A percentile compares a stretch with the other conserved stretches of the same genome.
These are phyloP conservation scores for Pezicula neosporulosa DNA, from an alignment of 2,329 filamentous ascomycete genomes.

Conservation along the genomic window DNA sequence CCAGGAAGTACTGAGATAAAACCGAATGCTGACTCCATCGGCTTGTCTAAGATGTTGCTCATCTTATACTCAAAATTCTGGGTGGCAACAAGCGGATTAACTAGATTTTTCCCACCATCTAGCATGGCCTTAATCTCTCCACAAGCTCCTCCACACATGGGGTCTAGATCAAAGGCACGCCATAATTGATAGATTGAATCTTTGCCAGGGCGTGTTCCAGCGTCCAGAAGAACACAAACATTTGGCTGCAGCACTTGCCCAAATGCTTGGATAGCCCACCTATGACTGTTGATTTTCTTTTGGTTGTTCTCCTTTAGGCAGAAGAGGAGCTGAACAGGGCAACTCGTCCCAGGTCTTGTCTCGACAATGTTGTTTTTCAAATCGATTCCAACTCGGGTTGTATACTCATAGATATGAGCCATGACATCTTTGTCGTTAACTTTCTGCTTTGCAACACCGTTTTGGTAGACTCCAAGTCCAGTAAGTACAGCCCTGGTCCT, in stretches of 20 bases:
- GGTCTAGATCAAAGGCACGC: slow-evolving; percentile 17
- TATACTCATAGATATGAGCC: slow-evolving; percentile 66
- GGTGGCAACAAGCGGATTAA: slow-evolving; percentile 19
- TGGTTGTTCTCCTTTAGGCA: slow-evolving; percentile 22
- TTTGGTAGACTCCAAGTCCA: slow-evolving; percentile 64
- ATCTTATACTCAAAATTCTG: slow-evolving; percentile 26
- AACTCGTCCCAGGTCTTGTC: slow-evolving; percentile 89
- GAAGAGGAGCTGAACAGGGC: slow-evolving; percentile 20
- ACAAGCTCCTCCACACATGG: slow-evolving; percentile 18
- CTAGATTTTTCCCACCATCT: slow-evolving; percentile 12
- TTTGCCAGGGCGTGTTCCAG: slow-evolving; percentile 17
- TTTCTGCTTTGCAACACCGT: slow-evolving; percentile 67
- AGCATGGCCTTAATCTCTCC: slow-evolving; percentile 22
- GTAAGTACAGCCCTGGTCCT: slow-evolving; percentile 62
- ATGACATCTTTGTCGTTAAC: slow-evolving; percentile 68
- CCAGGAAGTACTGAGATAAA: slow-evolving; percentile 43
- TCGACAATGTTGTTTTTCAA: slow-evolving; percentile 79
- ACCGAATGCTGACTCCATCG: slow-evolving; percentile 22
- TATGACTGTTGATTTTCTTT: slow-evolving; percentile 22
- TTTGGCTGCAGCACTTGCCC: slow-evolving; percentile 17
- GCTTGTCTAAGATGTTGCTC: slow-evolving; percentile 22
- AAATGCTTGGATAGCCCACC: slow-evolving; percentile 22
- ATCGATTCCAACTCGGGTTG: slow-evolving; percentile 68
- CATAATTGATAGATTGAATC: slow-evolving; percentile 18
- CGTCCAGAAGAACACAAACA: slow-evolving; percentile 18